These are phyloP conservation scores for Isoetes taiwanensis DNA, from an alignment of 75 land plant species.

Conservation along the genomic window DNA sequence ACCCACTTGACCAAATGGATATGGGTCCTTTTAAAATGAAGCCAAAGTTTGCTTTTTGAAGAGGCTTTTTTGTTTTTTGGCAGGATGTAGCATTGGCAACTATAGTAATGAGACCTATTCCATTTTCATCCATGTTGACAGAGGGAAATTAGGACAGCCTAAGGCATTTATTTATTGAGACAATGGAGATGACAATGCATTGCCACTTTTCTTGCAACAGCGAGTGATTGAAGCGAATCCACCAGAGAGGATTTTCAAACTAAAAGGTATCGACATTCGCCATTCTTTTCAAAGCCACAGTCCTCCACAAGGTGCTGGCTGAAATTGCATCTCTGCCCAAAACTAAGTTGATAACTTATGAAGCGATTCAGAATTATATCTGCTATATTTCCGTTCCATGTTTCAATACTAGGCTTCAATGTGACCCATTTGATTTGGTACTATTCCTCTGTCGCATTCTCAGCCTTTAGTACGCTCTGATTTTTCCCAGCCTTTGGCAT, in stretches of 20 bases:
- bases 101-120: constrained; percentile 54
- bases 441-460: too few species aligned
- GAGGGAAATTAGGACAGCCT: constrained; percentile 56
- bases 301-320: constrained; percentile 51
- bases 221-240: constrained; percentile 51
- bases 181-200: constrained; percentile 56
- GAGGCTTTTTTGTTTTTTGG: too few species aligned
- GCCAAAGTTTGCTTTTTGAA: too few species aligned
- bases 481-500: too few species aligned
- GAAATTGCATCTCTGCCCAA: constrained; percentile 52
- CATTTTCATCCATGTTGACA: constrained; percentile 60
- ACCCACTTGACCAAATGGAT: too few species aligned
- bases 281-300: constrained; percentile 88
- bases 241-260: constrained; percentile 56
- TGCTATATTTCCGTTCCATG: too few species aligned
- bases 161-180: constrained; percentile 57
- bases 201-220: constrained; percentile 64
- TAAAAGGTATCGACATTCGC: constrained; percentile 88
- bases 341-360: too few species aligned
- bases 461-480: too few species aligned
- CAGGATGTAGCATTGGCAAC: constrained; percentile 76
- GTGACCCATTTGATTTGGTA: too few species aligned
- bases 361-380: too few species aligned
- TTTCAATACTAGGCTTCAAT: too few species aligned
- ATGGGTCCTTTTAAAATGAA: too few species aligned